phyloP scores from a whole-genome alignment of 75 land plant genomes.

The Pinus tabuliformis region DNA sequence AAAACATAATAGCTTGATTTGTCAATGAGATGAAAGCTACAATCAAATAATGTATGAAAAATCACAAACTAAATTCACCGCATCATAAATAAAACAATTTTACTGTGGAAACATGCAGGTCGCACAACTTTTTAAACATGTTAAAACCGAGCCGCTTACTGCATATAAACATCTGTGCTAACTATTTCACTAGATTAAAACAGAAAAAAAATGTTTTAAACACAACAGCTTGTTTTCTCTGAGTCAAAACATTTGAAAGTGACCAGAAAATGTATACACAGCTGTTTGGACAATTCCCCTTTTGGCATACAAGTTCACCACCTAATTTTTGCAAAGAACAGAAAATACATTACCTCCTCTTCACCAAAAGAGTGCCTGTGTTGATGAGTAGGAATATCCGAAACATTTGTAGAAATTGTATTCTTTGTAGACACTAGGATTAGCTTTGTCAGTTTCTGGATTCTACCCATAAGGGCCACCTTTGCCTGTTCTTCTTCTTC shows the following conservation, averaged over 20 bases:
- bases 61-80: neutral
- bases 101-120: neutral
- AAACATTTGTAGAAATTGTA: slow-evolving; percentile 21
- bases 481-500: slow-evolving; percentile 63
- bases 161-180: neutral
- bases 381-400: slow-evolving; percentile 29
- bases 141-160: too few species aligned
- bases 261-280: neutral
- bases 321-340: neutral
- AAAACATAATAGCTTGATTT: neutral
- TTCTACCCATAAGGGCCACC: slow-evolving; percentile 52
- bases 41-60: too few species aligned
- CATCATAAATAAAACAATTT: neutral
- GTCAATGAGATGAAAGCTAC: neutral
- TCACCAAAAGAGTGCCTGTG: slow-evolving; percentile 53
- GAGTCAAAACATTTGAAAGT: neutral
- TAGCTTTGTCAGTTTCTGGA: slow-evolving; percentile 52
- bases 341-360: slow-evolving; percentile 12
- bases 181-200: neutral
- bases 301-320: neutral
- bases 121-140: neutral
- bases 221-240: neutral
- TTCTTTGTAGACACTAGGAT: slow-evolving; percentile 54
- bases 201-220: neutral
- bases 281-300: neutral